Evolutionary conservation across 192 early-diverging fungal species (phyloP).

Genomic region (Podila horticola): DNA sequence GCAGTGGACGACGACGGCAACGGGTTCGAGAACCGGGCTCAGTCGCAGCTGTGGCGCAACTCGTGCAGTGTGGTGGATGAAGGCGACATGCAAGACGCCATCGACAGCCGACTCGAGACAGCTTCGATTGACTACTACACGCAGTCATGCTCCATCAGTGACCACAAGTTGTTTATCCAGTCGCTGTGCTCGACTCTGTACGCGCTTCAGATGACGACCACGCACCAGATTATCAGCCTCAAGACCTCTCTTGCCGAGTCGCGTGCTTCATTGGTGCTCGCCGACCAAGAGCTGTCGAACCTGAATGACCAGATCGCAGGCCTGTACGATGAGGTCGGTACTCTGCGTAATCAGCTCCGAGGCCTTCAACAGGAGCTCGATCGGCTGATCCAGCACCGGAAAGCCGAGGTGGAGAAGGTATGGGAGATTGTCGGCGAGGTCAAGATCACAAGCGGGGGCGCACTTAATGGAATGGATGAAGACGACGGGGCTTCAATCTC

Average conservation of each 20-base stretch:
- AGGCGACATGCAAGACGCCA: conserved; percentile 43
- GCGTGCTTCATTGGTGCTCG: conserved; percentile 47
- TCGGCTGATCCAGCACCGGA: conserved; percentile 56
- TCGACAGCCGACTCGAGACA: conserved; percentile 32
- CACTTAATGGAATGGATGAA: conserved; percentile 15
- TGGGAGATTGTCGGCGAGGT: conserved; percentile 66
- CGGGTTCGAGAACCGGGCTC: conserved; percentile 8
- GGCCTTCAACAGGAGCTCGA: conserved; percentile 57
- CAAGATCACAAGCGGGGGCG: conserved; percentile 19
- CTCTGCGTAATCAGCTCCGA: conserved; percentile 55
- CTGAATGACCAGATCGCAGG: conserved; percentile 48
- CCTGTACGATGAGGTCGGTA: conserved; percentile 59
- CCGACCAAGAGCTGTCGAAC: conserved; percentile 55
- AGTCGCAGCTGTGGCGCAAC: conserved; percentile 41
- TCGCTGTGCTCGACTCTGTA: conserved; percentile 55
- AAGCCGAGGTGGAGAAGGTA: conserved; percentile 61
- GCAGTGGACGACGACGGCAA: conserved; percentile 21
- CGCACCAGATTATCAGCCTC: conserved; percentile 42
- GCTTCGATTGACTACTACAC: conserved; percentile 49
- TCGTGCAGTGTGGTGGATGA: conserved; percentile 49
- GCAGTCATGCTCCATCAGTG: conserved; percentile 44
- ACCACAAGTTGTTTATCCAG: conserved; percentile 50
- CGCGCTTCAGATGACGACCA: conserved; percentile 51
- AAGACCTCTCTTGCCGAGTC: conserved; percentile 51
- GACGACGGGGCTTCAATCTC: conserved; percentile 35